These are phyloP conservation scores for Ceratocystis lukuohia DNA, from an alignment of 2,329 filamentous ascomycete species.

Conservation along the genomic window DNA sequence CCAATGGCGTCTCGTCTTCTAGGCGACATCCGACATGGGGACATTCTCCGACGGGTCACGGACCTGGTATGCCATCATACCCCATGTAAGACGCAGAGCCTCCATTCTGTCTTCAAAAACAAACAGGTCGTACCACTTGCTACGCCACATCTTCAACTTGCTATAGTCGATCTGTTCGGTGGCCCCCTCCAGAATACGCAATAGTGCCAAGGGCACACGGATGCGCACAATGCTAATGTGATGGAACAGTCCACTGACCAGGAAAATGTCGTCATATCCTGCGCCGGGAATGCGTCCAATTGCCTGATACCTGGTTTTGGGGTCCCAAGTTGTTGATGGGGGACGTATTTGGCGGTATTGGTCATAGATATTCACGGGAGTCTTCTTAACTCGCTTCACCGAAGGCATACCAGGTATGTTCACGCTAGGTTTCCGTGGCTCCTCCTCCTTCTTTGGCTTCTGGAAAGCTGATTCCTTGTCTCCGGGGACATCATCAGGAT, in stretches of 20 bases:
- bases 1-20: conserved; percentile 10
- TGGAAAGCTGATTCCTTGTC: conserved; percentile 32
- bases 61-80: conserved; percentile 48
- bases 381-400: conserved; percentile 40
- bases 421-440: conserved; percentile 14
- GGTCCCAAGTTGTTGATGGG: conserved; percentile 46
- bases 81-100: conserved; percentile 46
- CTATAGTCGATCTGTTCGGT: conserved; percentile 36
- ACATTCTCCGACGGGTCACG: conserved; percentile 26
- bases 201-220: conserved; percentile 41
- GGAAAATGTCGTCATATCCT: conserved; percentile 46
- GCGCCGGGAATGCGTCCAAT: conserved; percentile 38
- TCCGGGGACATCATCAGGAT: conserved; percentile 33
- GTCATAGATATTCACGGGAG: conserved; percentile 44
- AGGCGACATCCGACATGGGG: conserved; percentile 11
- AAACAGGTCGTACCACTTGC: conserved; percentile 50
- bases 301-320: conserved; percentile 42
- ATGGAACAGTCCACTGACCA: conserved; percentile 48
- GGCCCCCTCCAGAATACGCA: conserved; percentile 40
- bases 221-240: conserved; percentile 46
- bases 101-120: conserved; percentile 38
- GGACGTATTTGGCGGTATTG: conserved; percentile 49
- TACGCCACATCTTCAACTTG: conserved; percentile 42
- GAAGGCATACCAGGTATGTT: conserved; percentile 22
- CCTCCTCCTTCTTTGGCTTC: conserved; percentile 21